Evolutionary conservation across 495 filamentous ascomycete genomes (phyloP).

Genomic region (Collariella sp.): DNA sequence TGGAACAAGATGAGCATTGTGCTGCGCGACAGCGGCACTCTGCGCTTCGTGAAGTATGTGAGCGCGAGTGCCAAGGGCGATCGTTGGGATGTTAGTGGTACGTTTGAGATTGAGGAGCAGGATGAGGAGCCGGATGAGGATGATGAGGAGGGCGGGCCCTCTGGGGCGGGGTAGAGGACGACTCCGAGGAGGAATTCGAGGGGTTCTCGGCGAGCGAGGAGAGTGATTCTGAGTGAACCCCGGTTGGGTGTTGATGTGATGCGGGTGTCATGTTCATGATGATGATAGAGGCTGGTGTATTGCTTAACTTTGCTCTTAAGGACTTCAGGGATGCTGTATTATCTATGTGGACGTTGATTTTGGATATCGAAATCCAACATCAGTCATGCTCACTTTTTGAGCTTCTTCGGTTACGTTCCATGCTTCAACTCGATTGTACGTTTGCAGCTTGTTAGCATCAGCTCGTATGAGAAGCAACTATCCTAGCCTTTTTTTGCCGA

Average conservation of each 20-base stretch:
- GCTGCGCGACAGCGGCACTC: slow-evolving; percentile 71
- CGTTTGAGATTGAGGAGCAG: slow-evolving; percentile 49
- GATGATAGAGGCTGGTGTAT: background rate
- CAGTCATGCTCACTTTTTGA: too few species aligned
- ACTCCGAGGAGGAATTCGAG: slow-evolving; percentile 41
- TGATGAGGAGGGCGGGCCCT: slow-evolving; percentile 22
- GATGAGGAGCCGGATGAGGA: slow-evolving; percentile 28
- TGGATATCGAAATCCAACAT: too few species aligned
- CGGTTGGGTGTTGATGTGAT: background rate
- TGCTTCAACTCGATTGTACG: too few species aligned
- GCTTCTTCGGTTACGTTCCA: too few species aligned
- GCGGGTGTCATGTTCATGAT: background rate
- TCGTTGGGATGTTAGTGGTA: slow-evolving; percentile 82
- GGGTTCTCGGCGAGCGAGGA: slow-evolving; percentile 38
- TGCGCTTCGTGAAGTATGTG: slow-evolving; percentile 96
- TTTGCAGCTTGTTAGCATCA: too few species aligned
- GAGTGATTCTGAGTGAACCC: slow-evolving; percentile 34
- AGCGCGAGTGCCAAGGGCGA: slow-evolving; percentile 73
- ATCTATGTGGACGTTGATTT: background rate
- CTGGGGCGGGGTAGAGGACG: slow-evolving; percentile 25
- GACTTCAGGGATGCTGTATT: background rate
- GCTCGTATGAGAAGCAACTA: too few species aligned
- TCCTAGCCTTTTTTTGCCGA: too few species aligned
- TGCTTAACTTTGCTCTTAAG: background rate
- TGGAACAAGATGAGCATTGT: slow-evolving; percentile 92